Evolutionary conservation across 1,139 yeast genomes (phyloP), one percentile per base, ranked within the genome.

Genomic region (Pichia inconspicua): DNA sequence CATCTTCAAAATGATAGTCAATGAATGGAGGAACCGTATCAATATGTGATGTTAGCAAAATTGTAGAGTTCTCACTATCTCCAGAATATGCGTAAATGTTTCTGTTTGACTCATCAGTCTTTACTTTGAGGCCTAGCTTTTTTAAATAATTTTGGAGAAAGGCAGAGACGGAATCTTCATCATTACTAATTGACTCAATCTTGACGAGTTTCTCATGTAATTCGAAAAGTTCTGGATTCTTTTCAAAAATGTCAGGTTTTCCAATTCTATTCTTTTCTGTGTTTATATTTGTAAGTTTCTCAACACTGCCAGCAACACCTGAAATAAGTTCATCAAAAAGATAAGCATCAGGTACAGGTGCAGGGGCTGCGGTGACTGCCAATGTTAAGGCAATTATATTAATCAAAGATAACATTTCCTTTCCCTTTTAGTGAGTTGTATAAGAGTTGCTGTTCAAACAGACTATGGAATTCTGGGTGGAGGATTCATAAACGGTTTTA

Each of bases 1-100:
- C 46, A 10, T 39, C 46, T 15, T 42, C 31, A 14, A 72, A 62
- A 5, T 60, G 59, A 62, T 81, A 82, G 1, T 77, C 75, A 47
- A 81, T 63, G 56, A 60, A 81, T 0, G 88, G 88, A 14, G 88
- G 88, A 7, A 82, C 89, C 0, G 88, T 82, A 57, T 82, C 89
- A 39, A 81, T 76, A 57, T 82, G 89, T 12, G 85, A 76, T 2
- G 87, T 80, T 32, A 82, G 58, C 45, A 81, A 60, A 14, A 78
- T 73, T 48, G 65, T 69, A 19, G 83, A 74, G 55, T 76, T 65
- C 50, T 79, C 69, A 14, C 57, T 53, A 2, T 56, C 45, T 1
- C 82, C 81, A 22, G 64, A 55, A 58, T 80, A 82, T 5, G 86
- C 86, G 58, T 77, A 82, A 28, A 82, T 66, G 56, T 82, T 81